phyloP scores from a whole-genome alignment of 192 early-diverging fungal species.

The Umbelopsis sp. region DNA sequence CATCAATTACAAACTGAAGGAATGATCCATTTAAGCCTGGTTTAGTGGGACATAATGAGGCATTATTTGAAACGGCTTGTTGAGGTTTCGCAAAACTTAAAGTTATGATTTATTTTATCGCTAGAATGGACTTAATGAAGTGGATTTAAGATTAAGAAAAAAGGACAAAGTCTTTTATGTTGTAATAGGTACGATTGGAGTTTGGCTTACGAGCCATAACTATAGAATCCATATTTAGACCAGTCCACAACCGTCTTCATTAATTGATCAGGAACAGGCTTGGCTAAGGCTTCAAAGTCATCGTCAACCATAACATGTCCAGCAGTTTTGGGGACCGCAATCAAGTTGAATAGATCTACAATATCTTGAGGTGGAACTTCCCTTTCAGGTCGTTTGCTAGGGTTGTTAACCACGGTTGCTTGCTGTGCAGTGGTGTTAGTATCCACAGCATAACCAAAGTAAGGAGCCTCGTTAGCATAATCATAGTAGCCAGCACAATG shows the following conservation, averaged over 20 bases:
- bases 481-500: conserved; percentile 25
- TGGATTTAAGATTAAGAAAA: neutral
- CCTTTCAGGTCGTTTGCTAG: neutral
- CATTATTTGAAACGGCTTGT: too few species aligned
- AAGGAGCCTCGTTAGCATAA: conserved; percentile 24
- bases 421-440: neutral
- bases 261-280: conserved; percentile 25
- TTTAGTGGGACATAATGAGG: too few species aligned
- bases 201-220: conserved; percentile 18
- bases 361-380: neutral
- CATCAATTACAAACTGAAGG: neutral
- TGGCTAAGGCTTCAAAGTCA: conserved; percentile 22
- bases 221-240: conserved; percentile 32
- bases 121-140: neutral
- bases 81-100: too few species aligned
- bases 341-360: conserved; percentile 18
- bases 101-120: too few species aligned
- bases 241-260: conserved; percentile 23
- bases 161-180: neutral
- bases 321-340: conserved; percentile 14
- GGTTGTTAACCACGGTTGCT: neutral
- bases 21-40: neutral
- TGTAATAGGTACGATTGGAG: neutral
- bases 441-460: conserved; percentile 2
- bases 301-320: conserved; percentile 15